Evolutionary conservation across 2,329 filamentous ascomycete genomes (phyloP).

Genomic region (Apiospora hydei): DNA sequence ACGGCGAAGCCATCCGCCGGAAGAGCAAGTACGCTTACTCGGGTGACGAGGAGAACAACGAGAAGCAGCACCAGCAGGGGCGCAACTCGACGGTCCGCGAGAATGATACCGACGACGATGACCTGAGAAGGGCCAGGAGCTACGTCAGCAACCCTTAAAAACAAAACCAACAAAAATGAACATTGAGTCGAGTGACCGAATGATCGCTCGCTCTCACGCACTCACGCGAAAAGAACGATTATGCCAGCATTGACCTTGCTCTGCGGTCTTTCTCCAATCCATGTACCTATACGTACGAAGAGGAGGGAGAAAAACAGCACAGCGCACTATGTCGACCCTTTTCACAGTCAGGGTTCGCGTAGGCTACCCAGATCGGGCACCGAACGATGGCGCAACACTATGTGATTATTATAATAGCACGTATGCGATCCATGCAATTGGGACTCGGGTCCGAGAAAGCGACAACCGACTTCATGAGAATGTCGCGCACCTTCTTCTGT

Average conservation of each 20-base stretch:
- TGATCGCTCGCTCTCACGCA: not conserved
- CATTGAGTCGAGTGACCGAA: not conserved
- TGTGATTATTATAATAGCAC: not conserved
- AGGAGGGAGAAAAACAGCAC: not conserved
- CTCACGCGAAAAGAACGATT: not conserved
- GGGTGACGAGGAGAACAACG: conserved; percentile 57
- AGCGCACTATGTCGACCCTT: not conserved
- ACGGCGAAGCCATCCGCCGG: conserved; percentile 73
- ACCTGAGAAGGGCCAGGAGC: conserved; percentile 52
- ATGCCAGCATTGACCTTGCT: not conserved
- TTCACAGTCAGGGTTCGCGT: not conserved
- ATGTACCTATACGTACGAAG: not conserved
- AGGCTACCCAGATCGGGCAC: not conserved
- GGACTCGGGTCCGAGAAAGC: conserved; percentile 10
- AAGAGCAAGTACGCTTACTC: conserved; percentile 77
- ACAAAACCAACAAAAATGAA: not conserved
- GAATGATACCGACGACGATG: conserved; percentile 47
- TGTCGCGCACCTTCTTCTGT: conserved; percentile 11
- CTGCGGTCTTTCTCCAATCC: not conserved
- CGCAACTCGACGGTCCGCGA: conserved; percentile 36
- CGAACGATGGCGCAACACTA: not conserved
- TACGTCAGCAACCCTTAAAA: conserved; percentile 55
- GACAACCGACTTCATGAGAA: conserved; percentile 3
- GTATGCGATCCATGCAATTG: conserved; percentile 12
- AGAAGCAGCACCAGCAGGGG: conserved; percentile 30